Base-by-base conservation (phyloP, 176 grass and related monocot genomes). In the Carex kokanica region DNA sequence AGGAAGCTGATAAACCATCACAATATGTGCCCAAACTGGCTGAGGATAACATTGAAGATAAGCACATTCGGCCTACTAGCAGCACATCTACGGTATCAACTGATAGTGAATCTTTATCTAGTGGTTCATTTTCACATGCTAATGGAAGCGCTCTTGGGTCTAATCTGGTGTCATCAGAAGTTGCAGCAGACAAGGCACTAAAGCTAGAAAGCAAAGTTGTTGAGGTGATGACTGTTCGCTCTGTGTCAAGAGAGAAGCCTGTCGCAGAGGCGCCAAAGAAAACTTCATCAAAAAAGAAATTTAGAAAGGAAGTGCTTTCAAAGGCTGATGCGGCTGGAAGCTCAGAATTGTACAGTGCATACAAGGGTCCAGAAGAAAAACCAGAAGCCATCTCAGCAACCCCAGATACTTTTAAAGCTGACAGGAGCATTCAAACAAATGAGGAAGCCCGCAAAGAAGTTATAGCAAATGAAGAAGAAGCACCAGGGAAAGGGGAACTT, bases 281-380 rank as follows among this genome's bases (percentile, higher is more conserved):
- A 57, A 15, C 52, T 53, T 27, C 85, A 52, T 85, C 64, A 11
- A 98, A 67, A 56, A 98, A 81, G 84, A 94, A 93, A 79, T 88
- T 84, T 10, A 86, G 78, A 74, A 98, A 90, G 84, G 92, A 98
- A 88, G 90, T 98, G 81, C 90, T 93, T 72, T 91, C 89, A 23
- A 98, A 94, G 88, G 95, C 95, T 73, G 95, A 98, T 93, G 95
- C 95, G 21, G 95, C 92, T 6, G 95, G 92, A 66, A 86, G 56
- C 72, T 93, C 92, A 78, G 95, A 98, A 83, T 89, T 98, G 86
- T 98, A 98, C 78, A 98, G 92, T 84, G 95, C 95, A 67, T 98
- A 94, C 74, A 98, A 93, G 55, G 90, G 95, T 49, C 90, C 92
- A 23, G 87, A 98, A 68, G 95, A 98, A 83, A 92, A 87, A 15